Evolutionary conservation across 2,329 filamentous ascomycete genomes (phyloP).

Genomic region (Xylariales sp.): DNA sequence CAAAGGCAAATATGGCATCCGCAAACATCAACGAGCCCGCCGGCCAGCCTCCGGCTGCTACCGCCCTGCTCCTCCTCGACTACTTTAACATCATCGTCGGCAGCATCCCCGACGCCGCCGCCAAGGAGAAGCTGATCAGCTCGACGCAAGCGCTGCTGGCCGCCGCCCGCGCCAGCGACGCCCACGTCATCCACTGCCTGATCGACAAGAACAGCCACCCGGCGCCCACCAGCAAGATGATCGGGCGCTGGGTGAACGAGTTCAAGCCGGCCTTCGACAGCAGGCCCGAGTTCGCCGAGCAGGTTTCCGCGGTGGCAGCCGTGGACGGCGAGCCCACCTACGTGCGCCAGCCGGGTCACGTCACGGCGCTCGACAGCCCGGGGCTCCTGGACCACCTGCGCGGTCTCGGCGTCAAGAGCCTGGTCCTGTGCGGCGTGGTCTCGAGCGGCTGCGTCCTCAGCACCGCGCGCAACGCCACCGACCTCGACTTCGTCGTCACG

Average conservation of each 20-base stretch:
- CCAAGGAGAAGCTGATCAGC: slow-evolving; percentile 6
- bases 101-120: slow-evolving; percentile 5
- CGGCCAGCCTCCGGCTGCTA: slow-evolving; percentile 8
- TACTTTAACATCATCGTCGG: slow-evolving; percentile 10
- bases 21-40: slow-evolving; percentile 10
- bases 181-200: slow-evolving; percentile 12
- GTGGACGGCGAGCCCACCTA: slow-evolving; percentile 4
- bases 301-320: slow-evolving; percentile 6
- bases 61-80: slow-evolving; percentile 13
- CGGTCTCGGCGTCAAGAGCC: slow-evolving; percentile 7
- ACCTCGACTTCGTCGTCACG: slow-evolving; percentile 11
- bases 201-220: slow-evolving; percentile 6
- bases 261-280: slow-evolving; percentile 9
- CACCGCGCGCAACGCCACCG: slow-evolving; percentile 10
- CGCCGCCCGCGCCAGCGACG: slow-evolving; percentile 10
- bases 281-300: slow-evolving; percentile 6
- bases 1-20: too few species aligned
- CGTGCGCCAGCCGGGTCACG: slow-evolving; percentile 4
- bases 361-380: slow-evolving; percentile 8
- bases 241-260: slow-evolving; percentile 6
- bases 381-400: slow-evolving; percentile 8
- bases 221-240: slow-evolving; percentile 8
- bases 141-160: slow-evolving; percentile 8
- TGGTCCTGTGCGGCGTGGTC: slow-evolving; percentile 9
- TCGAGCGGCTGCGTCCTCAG: slow-evolving; percentile 12